Base-by-base conservation (phyloP, 2,329 filamentous ascomycete species). In the Alternaria triticimaculans region DNA sequence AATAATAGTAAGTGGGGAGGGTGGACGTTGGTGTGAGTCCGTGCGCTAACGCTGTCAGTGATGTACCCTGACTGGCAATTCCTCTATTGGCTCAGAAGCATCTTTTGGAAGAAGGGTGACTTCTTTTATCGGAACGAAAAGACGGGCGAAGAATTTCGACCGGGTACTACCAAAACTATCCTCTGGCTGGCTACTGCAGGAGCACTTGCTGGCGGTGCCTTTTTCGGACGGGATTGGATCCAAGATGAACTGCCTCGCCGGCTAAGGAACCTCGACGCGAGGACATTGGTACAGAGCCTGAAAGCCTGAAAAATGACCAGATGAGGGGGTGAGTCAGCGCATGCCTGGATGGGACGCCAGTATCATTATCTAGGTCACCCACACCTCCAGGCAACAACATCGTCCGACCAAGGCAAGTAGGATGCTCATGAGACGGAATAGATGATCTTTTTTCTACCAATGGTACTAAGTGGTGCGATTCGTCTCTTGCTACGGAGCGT, bases 11-110 rank as follows among this genome's bases (percentile, higher is more conserved):
- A 62, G 62, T 49, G 30, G 28, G 0, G 3, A 23, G 11, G 21
- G 21, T 15, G 21, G 11, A 23, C 14, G 20, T 14, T 26, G 9
- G 3, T 14, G 6, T 11, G n/a, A 30, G 43, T n/a, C 41, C 26
- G 23, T 30, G 8, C 18, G n/a, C 55, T 63, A 37, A 65, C 20
- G 9, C 10, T 5, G 11, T 4, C n/a, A 66, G 64, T 83, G 68
- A 84, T 87, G 79, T 87, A 85, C 65, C 85, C 84, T 0, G 83
- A 85, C 51, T 86, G 82, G 79, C 84, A 86, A 69, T 85, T 81
- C 59, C 74, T 78, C 55, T 86, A 81, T 62, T 87, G 84, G 83
- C 57, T 81, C 18, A 71, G 84, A 14, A 86, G 82, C 57, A 67
- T 86, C 1, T 85, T 85, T 57, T 76, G 82, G 44, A 72, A 73